Percentiles rank a stretch among this genome's conserved stretches.
These are phyloP conservation scores for Lathyrus oleraceus DNA, from an alignment of 306 rosid species.

Conservation along the genomic window DNA sequence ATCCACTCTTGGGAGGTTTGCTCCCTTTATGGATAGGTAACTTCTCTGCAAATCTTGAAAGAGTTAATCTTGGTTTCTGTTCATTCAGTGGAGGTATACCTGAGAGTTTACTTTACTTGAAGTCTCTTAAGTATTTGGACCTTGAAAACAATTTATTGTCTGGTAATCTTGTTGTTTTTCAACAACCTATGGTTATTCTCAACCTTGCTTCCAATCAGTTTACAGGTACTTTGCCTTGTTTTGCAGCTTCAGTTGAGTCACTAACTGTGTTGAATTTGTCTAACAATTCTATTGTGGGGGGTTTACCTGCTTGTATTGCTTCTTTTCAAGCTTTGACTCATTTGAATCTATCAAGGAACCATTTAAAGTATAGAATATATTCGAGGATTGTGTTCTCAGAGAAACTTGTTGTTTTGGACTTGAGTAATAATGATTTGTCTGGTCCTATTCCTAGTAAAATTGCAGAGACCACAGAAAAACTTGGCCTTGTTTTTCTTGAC, in stretches of 20 bases:
- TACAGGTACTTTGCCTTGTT: conserved; percentile 92
- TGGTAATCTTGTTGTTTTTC: conserved; percentile 69
- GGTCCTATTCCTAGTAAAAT: conserved; percentile 87
- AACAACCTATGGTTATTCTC: conserved; percentile 67
- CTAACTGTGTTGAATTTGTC: conserved; percentile 68
- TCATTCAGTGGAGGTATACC: conserved; percentile 77
- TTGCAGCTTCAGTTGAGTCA: conserved; percentile 69
- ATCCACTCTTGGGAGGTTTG: conserved; percentile 67
- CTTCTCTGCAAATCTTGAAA: conserved; percentile 72
- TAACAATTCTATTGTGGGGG: conserved; percentile 82
- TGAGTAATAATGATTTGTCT: conserved; percentile 77
- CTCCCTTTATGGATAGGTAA: conserved; percentile 85
- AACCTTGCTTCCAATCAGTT: conserved; percentile 84
- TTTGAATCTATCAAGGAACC: conserved; percentile 80
- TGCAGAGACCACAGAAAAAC: conserved; percentile 80
- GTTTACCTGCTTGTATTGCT: conserved; percentile 83
- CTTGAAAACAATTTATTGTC: conserved; percentile 60
- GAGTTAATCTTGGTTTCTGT: conserved; percentile 55
- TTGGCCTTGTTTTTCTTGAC: conserved; percentile 91
- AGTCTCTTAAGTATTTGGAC: conserved; percentile 70
- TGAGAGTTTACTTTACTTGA: conserved; percentile 60
- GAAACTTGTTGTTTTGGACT: conserved; percentile 88
- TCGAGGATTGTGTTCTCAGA: conserved; percentile 85
- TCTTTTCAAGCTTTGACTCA: conserved; percentile 70
- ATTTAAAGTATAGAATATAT: conserved; percentile 66